Conservation (phyloP, 1,284 basidiomycete species). For the Leccinum subrobustum region DNA sequence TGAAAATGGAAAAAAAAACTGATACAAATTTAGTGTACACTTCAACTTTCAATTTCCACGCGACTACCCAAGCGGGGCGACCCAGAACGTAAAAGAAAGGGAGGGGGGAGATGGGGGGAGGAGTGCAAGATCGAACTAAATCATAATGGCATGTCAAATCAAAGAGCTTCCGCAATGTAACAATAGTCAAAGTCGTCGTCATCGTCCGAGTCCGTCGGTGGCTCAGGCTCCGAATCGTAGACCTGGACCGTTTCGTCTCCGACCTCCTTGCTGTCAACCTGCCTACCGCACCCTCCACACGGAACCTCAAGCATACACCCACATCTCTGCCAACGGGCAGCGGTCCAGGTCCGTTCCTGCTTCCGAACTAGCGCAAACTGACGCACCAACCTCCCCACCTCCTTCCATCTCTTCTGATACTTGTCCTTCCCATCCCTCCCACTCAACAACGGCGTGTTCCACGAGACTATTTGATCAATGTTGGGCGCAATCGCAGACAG, state of each 20-base stretch:
- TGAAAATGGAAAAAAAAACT: not conserved
- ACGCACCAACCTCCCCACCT: constrained; percentile 24
- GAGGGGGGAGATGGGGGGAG: not conserved
- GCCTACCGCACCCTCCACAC: not conserved
- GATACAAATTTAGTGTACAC: constrained; percentile 2
- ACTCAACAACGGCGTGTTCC: constrained; percentile 28
- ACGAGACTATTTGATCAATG: constrained; percentile 26
- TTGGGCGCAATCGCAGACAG: constrained; percentile 31
- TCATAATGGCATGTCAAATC: constrained; percentile 6
- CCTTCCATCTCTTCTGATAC: constrained; percentile 25
- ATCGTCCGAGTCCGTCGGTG: constrained; percentile 18
- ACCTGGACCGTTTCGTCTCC: constrained; percentile 11
- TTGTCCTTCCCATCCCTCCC: constrained; percentile 21
- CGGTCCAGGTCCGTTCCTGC: constrained; percentile 24
- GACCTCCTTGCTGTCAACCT: not conserved
- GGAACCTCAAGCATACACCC: not conserved
- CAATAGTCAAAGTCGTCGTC: constrained; percentile 33
- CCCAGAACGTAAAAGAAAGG: not conserved
- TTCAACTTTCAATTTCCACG: constrained; percentile 1
- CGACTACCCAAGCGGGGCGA: not conserved
- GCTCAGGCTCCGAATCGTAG: constrained; percentile 30
- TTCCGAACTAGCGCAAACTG: constrained; percentile 24
- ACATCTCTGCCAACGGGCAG: not conserved
- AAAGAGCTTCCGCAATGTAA: constrained; percentile 8
- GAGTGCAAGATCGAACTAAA: not conserved